A percentile compares a stretch with the other conserved stretches of the same genome.
These are phyloP conservation scores for Bacidia rubella DNA, from an alignment of 495 filamentous ascomycete species.

Conservation along the genomic window DNA sequence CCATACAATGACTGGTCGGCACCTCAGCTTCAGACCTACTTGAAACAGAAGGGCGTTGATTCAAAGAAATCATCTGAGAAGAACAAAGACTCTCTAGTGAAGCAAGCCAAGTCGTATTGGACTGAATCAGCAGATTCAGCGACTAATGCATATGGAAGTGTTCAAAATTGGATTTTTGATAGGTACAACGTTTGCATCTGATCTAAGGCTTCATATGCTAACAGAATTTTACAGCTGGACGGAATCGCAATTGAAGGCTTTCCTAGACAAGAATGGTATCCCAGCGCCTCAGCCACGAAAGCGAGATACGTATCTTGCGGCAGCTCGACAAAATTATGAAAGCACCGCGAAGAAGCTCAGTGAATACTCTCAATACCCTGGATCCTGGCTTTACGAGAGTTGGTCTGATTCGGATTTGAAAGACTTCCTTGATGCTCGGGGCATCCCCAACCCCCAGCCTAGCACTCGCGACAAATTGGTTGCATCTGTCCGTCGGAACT, in stretches of 20 bases:
- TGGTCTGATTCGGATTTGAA: constrained; percentile 72
- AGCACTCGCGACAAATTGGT: constrained; percentile 77
- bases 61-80: constrained; percentile 45
- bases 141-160: constrained; percentile 50
- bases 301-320: constrained; percentile 66
- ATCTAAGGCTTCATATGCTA: constrained; percentile 15
- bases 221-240: constrained; percentile 45
- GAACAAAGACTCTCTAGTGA: constrained; percentile 52
- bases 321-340: constrained; percentile 71
- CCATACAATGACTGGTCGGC: constrained; percentile 65
- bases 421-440: constrained; percentile 80
- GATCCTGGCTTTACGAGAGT: constrained; percentile 85
- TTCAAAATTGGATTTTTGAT: constrained; percentile 90
- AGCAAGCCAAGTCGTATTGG: constrained; percentile 57
- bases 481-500: constrained; percentile 79
- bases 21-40: constrained; percentile 47
- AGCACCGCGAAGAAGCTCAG: constrained; percentile 67
- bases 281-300: constrained; percentile 75
- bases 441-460: constrained; percentile 78
- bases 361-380: constrained; percentile 71
- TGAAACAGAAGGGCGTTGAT: constrained; percentile 54
- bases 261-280: constrained; percentile 78
- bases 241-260: constrained; percentile 79
- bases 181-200: no score
- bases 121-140: constrained; percentile 62